Percentiles rank a stretch among this genome's conserved stretches.
Evolutionary conservation across 306 rosid species (phyloP).

Genomic region (Calophaca sinica): DNA sequence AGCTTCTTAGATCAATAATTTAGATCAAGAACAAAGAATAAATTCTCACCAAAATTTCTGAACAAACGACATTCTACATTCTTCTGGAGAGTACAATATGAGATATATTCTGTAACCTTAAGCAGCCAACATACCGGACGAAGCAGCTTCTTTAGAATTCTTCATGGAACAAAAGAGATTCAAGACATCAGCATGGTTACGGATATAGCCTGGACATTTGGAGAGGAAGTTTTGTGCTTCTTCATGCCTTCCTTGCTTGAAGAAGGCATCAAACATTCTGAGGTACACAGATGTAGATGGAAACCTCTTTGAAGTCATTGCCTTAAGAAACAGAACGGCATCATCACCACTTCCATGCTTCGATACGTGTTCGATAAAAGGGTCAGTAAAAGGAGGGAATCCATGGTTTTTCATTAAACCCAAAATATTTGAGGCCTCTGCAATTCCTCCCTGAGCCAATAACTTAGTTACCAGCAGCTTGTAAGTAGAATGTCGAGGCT

Average conservation of each 20-base stretch:
- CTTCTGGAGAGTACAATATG: constrained; percentile 44
- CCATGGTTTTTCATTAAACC: constrained; percentile 74
- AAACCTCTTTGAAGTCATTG: constrained; percentile 70
- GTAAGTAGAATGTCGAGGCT: constrained; percentile 77
- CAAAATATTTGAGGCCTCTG: constrained; percentile 68
- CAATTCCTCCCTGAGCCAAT: constrained; percentile 63
- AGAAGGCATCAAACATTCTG: constrained; percentile 67
- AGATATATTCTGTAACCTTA: constrained; percentile 50
- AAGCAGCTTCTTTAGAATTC: constrained; percentile 56
- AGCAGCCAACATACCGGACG: constrained; percentile 54
- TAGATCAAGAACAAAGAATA: constrained; percentile 45
- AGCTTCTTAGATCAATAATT: constrained; percentile 45
- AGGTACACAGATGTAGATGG: constrained; percentile 66
- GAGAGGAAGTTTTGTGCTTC: constrained; percentile 84
- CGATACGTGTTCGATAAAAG: constrained; percentile 67
- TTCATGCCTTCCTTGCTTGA: constrained; percentile 61
- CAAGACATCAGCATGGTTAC: constrained; percentile 78
- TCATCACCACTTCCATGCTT: constrained; percentile 79
- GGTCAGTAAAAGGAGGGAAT: constrained; percentile 75
- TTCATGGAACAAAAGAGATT: constrained; percentile 64
- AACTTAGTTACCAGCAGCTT: constrained; percentile 63
- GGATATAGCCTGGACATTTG: constrained; percentile 74
- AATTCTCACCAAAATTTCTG: constrained; percentile 48
- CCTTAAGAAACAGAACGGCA: constrained; percentile 64
- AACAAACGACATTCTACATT: constrained; percentile 49